Percentiles rank a stretch among this genome's conserved stretches.
These are phyloP conservation scores for Eucalyptus marginata DNA, from an alignment of 345 rosid species.

Conservation along the genomic window DNA sequence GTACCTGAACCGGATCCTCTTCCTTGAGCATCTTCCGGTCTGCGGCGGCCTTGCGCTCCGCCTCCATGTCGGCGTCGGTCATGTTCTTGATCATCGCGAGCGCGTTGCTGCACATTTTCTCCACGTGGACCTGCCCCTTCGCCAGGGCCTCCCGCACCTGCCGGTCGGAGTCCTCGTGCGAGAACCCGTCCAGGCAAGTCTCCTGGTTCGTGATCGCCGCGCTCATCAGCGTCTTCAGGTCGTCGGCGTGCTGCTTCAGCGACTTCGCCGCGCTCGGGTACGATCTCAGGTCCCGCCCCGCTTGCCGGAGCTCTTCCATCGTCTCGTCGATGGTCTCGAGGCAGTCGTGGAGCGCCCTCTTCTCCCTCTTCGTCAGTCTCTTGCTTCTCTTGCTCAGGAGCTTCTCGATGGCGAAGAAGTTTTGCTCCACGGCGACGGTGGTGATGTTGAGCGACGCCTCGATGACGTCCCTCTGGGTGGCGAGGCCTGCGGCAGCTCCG, in stretches of 20 bases:
- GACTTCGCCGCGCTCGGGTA: conserved; percentile 55
- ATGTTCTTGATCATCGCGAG: conserved; percentile 18
- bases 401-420: conserved; percentile 14
- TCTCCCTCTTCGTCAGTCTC: conserved; percentile 38
- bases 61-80: conserved; percentile 20
- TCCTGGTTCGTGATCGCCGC: conserved; percentile 90
- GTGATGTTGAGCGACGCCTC: conserved; percentile 24
- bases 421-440: conserved; percentile 11
- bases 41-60: not conserved
- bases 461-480: conserved; percentile 26
- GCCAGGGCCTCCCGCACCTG: conserved; percentile 19
- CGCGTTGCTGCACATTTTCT: conserved; percentile 11
- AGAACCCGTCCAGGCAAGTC: conserved; percentile 80
- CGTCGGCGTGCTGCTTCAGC: conserved; percentile 56
- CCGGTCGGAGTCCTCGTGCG: conserved; percentile 42
- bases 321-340: conserved; percentile 80
- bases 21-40: not conserved
- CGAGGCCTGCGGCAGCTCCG: conserved; percentile 3
- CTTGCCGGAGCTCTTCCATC: conserved; percentile 56
- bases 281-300: conserved; percentile 36
- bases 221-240: conserved; percentile 72
- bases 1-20: not conserved
- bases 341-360: conserved; percentile 79
- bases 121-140: conserved; percentile 20
- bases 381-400: not conserved